Evolutionary conservation across 2,329 filamentous ascomycete species (phyloP).

Genomic region (Arthroderma uncinatum): DNA sequence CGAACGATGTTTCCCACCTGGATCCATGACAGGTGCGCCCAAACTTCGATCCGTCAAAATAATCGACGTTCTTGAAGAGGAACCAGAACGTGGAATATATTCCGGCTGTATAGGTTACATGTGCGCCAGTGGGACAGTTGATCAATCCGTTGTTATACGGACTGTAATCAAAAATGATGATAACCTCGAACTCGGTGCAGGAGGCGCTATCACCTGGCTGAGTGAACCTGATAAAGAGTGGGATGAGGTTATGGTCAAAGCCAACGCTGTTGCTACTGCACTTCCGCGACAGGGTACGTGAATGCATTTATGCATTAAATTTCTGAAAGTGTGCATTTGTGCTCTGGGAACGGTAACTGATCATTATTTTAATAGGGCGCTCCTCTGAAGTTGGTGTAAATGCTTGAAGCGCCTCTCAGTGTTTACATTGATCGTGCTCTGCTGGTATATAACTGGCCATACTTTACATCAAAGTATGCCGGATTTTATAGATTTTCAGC

Average conservation of each 20-base stretch:
- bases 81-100: constrained; percentile 57
- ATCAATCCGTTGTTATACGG: constrained; percentile 86
- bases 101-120: constrained; percentile 84
- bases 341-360: no score
- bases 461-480: background rate
- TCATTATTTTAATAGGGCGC: no score
- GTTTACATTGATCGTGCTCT: background rate
- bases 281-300: constrained; percentile 25
- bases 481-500: background rate
- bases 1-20: constrained; percentile 53
- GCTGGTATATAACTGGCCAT: background rate
- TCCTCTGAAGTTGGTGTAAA: background rate
- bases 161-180: constrained; percentile 51
- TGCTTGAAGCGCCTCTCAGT: background rate
- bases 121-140: constrained; percentile 70
- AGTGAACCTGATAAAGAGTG: constrained; percentile 71
- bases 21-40: constrained; percentile 92
- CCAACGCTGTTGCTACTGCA: constrained; percentile 36
- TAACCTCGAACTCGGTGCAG: constrained; percentile 57
- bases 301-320: background rate
- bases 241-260: constrained; percentile 80
- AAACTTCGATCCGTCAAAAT: constrained; percentile 89
- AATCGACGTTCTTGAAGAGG: constrained; percentile 55
- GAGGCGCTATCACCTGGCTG: constrained; percentile 76
- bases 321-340: background rate